Evolutionary conservation across 139 green algal genomes (phyloP).

Genomic region (Pleodorina starrii): DNA sequence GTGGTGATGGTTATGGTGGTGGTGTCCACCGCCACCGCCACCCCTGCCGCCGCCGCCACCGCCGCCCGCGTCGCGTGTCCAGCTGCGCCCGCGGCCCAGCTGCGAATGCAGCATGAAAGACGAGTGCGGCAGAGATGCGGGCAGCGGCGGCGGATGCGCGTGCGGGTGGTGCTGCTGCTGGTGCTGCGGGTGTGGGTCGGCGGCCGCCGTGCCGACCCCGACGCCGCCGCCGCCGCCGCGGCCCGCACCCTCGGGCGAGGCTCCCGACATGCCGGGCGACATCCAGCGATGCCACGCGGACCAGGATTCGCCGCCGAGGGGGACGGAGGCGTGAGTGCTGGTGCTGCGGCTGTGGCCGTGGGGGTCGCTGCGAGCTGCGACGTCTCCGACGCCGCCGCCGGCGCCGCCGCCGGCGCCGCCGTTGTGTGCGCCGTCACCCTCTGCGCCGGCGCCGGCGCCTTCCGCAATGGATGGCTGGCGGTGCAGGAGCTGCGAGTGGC

Average conservation of each 20-base stretch:
- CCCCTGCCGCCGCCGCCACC: not conserved
- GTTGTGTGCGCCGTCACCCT: not conserved
- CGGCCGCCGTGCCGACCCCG: not conserved
- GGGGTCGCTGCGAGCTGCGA: not conserved
- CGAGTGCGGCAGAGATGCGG: not conserved
- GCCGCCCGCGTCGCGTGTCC: not conserved
- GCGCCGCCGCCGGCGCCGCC: not conserved
- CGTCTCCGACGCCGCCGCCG: not conserved
- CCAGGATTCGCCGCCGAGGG: not conserved
- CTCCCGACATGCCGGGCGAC: not conserved
- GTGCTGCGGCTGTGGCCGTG: not conserved
- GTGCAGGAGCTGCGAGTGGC: not conserved
- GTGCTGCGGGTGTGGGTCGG: not conserved
- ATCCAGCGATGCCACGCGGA: not conserved
- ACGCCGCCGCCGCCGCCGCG: not conserved
- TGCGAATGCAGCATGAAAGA: not conserved
- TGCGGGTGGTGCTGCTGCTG: constrained; percentile 5
- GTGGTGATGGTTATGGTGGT: not conserved
- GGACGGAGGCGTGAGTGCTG: not conserved
- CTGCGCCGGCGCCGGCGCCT: not conserved
- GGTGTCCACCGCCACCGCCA: no score
- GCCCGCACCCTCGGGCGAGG: not conserved
- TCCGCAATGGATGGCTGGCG: not conserved
- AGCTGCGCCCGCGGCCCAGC: constrained; percentile 1
- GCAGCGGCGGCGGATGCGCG: not conserved